phyloP scores from a whole-genome alignment of 805 yeast genomes.

The Yamadazyma takamatsuzukensis region DNA sequence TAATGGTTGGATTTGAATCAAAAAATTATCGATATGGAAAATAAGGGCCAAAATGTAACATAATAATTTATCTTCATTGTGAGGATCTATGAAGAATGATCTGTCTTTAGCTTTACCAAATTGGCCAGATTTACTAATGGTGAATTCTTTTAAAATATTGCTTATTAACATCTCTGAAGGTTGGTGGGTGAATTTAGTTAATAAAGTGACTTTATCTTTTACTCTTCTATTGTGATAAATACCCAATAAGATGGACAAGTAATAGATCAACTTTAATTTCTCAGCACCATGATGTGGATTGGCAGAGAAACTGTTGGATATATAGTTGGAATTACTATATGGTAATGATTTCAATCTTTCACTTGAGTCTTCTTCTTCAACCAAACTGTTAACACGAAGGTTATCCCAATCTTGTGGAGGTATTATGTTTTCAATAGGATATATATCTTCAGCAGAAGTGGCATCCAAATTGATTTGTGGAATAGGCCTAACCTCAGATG shows the following conservation, averaged over 20 bases:
- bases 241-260: conserved; percentile 76
- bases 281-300: conserved; percentile 23
- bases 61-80: conserved; percentile 78
- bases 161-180: conserved; percentile 75
- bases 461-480: conserved; percentile 77
- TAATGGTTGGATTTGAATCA: conserved; percentile 72
- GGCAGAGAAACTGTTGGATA: conserved; percentile 42
- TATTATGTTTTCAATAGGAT: conserved; percentile 69
- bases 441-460: conserved; percentile 77
- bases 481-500: conserved; percentile 73
- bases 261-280: conserved; percentile 70
- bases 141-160: conserved; percentile 67
- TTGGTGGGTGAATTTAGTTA: conserved; percentile 54
- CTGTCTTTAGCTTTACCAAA: conserved; percentile 74
- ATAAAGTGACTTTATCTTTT: conserved; percentile 53
- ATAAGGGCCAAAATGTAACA: conserved; percentile 72
- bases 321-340: conserved; percentile 51
- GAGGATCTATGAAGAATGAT: conserved; percentile 81
- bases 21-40: conserved; percentile 72
- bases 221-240: conserved; percentile 70
- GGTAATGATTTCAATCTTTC: conserved; percentile 61
- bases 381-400: conserved; percentile 60
- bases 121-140: conserved; percentile 59
- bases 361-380: conserved; percentile 49
- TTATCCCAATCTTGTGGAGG: conserved; percentile 60